Base-by-base conservation (phyloP, 371 early-diverging fungal genomes). In the Thermomucor indicae-seudaticae region DNA sequence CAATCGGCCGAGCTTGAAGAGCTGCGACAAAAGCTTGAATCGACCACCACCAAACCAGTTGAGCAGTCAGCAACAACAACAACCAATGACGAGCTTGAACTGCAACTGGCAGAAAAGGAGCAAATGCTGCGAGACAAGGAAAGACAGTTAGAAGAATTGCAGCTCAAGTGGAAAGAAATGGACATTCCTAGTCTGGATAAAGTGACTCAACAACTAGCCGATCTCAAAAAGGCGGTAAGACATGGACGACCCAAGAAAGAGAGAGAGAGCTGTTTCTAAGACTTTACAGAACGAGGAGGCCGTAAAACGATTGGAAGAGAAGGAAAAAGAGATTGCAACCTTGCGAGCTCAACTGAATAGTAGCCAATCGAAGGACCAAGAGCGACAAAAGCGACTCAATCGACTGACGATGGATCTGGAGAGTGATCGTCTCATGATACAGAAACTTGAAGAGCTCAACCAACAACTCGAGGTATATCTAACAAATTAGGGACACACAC, bases 371-470 rank as follows among this genome's bases (percentile, higher is more conserved):
- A 60, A 57, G 23, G 43, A 60, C 7, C 48, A 64, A 45, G 68
- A 67, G 28, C 49, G 60, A 1, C 65, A 67, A 45, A 70, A 53
- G 23, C 51, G 70, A 38, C 14, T 73, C 29, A 73, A 73, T 34
- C 57, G 70, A 12, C 38, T 70, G 17, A 70, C 70, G 3, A 54
- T 75, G 48, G 75, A 75, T 45, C 58, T 75, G 25, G 75, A 75
- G 47, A 59, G 58, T 35, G 73, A 73, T 37, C 62, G 70, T 29
- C 16, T 71, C 30, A 54, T 71, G 42, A 64, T 69, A 7, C 69
- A 67, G 43, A 71, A 67, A 52, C 22, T 75, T 11, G 67, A 75
- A 31, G 75, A 75, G 24, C 28, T 75, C 2, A 72, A 71, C 23
- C 55, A 58, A 17, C 72, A 75, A 23, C 47, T 75, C 5, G 70